These are phyloP conservation scores for Discostella stelligera DNA, from an alignment of 352 stramenopile species.

Conservation along the genomic window DNA sequence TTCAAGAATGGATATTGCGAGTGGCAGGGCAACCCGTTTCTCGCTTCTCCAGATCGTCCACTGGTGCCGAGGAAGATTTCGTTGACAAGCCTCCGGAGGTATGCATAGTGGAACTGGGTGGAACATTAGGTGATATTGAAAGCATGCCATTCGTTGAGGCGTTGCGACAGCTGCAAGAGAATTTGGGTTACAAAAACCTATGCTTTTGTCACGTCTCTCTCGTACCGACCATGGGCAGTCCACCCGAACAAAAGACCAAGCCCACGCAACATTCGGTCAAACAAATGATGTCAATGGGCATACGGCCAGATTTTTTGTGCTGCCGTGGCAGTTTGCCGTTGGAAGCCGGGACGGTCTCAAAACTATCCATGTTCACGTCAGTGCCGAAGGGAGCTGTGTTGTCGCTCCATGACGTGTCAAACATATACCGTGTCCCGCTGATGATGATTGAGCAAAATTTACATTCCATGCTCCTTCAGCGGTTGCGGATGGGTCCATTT, in stretches of 20 bases:
- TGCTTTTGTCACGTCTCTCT: conserved; percentile 94
- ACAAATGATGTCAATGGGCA: conserved; percentile 89
- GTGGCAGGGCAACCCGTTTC: conserved; percentile 89
- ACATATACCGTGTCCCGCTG: conserved; percentile 95
- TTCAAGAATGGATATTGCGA: conserved; percentile 89
- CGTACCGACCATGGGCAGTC: conserved; percentile 87
- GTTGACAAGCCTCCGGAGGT: conserved; percentile 82
- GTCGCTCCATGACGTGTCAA: conserved; percentile 92
- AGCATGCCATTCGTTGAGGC: conserved; percentile 95
- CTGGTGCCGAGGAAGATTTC: conserved; percentile 6
- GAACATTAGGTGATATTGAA: conserved; percentile 96
- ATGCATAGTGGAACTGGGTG: conserved; percentile 93
- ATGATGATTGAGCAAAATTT: conserved; percentile 90
- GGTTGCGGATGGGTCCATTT: conserved; percentile 37
- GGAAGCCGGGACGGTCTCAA: conserved; percentile 85
- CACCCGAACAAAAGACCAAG: conserved; percentile 94
- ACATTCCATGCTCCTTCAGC: conserved; percentile 86
- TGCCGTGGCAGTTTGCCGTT: conserved; percentile 87
- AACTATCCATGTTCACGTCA: conserved; percentile 95
- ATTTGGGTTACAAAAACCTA: conserved; percentile 91
- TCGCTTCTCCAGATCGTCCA: conserved; percentile 56
- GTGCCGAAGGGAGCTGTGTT: conserved; percentile 91
- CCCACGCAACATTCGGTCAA: conserved; percentile 95
- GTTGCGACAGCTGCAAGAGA: conserved; percentile 92
- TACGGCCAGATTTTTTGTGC: conserved; percentile 92